Evolutionary conservation across 169 alveolate species (phyloP).

Genomic region (Sarcocystis neurona): DNA sequence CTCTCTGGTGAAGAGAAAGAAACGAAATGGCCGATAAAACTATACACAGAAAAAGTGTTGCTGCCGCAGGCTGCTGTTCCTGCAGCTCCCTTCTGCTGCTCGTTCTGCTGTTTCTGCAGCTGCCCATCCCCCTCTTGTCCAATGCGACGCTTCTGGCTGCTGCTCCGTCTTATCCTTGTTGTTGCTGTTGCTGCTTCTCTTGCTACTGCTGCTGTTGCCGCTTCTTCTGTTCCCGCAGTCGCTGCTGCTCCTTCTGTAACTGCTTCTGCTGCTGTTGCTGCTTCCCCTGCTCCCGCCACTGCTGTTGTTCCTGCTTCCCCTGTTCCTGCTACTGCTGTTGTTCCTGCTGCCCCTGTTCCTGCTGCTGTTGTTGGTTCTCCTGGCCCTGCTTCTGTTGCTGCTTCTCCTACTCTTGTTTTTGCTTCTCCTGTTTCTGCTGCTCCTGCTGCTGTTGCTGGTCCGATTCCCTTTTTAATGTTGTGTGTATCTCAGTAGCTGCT

Average conservation of each 20-base stretch:
- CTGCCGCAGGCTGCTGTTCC: neutral
- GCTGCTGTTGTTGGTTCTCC: too few species aligned
- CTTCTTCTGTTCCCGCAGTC: constrained; percentile 32
- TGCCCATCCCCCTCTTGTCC: constrained; percentile 21
- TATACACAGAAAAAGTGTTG: neutral
- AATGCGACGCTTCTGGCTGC: constrained; percentile 22
- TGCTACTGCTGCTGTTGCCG: constrained; percentile 29
- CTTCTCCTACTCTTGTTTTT: too few species aligned
- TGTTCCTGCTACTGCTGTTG: too few species aligned
- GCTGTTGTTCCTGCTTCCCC: too few species aligned
- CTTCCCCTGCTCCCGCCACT: too few species aligned
- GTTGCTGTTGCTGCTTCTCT: constrained; percentile 49
- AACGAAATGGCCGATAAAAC: neutral
- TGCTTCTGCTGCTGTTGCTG: constrained; percentile 21
- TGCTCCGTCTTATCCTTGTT: too few species aligned
- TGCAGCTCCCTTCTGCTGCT: neutral
- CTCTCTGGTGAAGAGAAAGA: neutral
- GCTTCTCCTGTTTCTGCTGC: too few species aligned
- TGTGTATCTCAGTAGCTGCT: too few species aligned
- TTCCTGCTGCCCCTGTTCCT: too few species aligned
- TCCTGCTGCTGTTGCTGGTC: too few species aligned
- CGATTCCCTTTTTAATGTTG: too few species aligned
- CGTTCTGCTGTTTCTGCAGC: neutral
- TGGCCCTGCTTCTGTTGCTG: too few species aligned
- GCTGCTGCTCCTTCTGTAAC: constrained; percentile 23